Base-by-base conservation (phyloP, 345 rosid species). In the Linum tenue region DNA sequence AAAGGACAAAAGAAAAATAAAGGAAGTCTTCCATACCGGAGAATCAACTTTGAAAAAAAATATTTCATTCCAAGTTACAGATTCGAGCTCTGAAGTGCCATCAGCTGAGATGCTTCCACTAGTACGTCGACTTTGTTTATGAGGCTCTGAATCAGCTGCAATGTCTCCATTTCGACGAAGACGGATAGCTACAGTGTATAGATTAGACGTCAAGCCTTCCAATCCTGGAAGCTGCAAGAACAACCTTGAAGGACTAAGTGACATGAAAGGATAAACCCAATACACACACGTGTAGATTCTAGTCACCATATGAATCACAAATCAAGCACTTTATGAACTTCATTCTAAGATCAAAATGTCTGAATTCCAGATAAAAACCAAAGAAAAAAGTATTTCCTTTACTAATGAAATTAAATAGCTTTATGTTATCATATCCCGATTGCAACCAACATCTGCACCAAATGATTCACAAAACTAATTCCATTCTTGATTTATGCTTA, bases 121-220 rank as follows among this genome's bases (percentile, higher is more conserved):
- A 55, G 97, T 94, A 63, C 97, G 96, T 67, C 92, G 88, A 79
- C 89, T 85, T 79, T 94, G 96, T 65, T 84, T 84, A 79, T 81
- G 82, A 60, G 74, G 75, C 55, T 71, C 72, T 31, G 82, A 67
- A 7, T 88, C 92, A 64, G 68, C 68, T 62, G 70, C 81, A 62
- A 78, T 66, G 71, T 71, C 73, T 73, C 75, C 85, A 63, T 67
- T 77, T 69, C 82, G 79, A 61, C 78, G 71, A 64, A 94, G 83
- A 50, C 83, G 82, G 57, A 88, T 65, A 42, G 89, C 85, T 56
- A 74, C 85, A 55, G 86, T 68, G 73, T 86, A 88, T 53, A 84
- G 81, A 69, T 77, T 90, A 66, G 95, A 83, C 78, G 80, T 76
- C 81, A 84, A 75, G 42, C 84, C 89, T 66, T 64, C 81, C 60